These are phyloP conservation scores for Berkeleyomyces rouxiae DNA, from an alignment of 2,329 filamentous ascomycete genomes.

Conservation along the genomic window DNA sequence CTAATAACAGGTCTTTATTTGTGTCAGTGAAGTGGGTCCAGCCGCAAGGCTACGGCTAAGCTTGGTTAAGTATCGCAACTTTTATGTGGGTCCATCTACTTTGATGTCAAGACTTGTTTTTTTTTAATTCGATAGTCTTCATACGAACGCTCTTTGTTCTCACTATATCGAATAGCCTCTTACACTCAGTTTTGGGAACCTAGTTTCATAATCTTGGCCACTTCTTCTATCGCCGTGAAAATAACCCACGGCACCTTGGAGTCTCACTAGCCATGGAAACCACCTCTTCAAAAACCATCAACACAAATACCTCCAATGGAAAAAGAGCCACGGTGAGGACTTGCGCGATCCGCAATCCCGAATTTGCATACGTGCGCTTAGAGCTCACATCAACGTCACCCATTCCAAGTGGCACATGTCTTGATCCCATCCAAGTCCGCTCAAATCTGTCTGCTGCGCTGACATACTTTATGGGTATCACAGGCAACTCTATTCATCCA, in stretches of 20 bases:
- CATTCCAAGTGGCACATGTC: conserved; percentile 14
- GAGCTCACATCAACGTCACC: conserved; percentile 22
- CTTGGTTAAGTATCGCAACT: background rate
- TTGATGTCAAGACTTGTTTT: background rate
- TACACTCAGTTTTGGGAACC: no score
- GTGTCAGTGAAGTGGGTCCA: background rate
- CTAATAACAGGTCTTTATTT: conserved; percentile 13
- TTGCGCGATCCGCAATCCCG: conserved; percentile 33
- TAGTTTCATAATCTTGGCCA: no score
- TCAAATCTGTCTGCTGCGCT: conserved; percentile 48
- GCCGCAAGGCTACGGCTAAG: background rate
- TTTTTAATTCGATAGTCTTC: no score
- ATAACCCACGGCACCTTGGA: no score
- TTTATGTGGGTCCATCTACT: background rate
- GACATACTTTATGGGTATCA: conserved; percentile 51
- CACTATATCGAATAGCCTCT: no score
- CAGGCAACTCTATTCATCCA: conserved; percentile 48
- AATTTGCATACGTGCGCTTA: conserved; percentile 41
- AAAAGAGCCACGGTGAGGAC: conserved; percentile 33
- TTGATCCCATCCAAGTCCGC: conserved; percentile 47
- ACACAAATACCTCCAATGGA: conserved; percentile 15
- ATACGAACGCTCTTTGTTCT: no score
- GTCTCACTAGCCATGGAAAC: conserved; percentile 10
- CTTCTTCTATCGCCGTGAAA: no score
- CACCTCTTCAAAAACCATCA: conserved; percentile 19